Evolutionary conservation across 2,329 filamentous ascomycete species (phyloP).

Genomic region (Xylaria sp.): DNA sequence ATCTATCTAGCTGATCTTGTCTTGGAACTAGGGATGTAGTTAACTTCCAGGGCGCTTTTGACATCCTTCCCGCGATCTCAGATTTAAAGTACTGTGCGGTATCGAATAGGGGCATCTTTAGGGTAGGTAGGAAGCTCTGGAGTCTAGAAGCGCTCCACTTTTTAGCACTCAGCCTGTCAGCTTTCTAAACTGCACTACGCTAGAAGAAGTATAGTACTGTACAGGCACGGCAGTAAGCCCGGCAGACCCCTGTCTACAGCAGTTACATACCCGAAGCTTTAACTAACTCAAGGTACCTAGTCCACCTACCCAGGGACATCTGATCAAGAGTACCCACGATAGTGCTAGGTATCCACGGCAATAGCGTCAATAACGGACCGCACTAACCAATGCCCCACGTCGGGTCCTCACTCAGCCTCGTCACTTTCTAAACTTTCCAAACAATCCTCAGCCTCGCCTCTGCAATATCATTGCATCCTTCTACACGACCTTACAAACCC

Average conservation of each 20-base stretch:
- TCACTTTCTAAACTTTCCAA: constrained; percentile 34
- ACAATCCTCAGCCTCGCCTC: constrained; percentile 39
- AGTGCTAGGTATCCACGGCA: background rate
- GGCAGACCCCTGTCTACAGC: background rate
- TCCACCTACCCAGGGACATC: background rate
- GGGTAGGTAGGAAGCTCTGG: constrained; percentile 18
- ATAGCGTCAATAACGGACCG: background rate
- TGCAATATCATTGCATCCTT: constrained; percentile 5
- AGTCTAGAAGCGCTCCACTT: background rate
- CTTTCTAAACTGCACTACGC: background rate
- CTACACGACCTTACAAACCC: constrained; percentile 12
- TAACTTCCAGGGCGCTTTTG: background rate
- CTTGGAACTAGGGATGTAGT: too few relatives aligned
- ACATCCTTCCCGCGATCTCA: background rate
- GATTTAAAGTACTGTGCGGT: background rate
- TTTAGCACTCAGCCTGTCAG: background rate
- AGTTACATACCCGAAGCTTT: background rate
- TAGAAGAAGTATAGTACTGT: background rate
- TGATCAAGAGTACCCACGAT: too few relatives aligned
- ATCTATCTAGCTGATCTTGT: background rate
- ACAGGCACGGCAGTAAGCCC: background rate
- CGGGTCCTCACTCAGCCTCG: constrained; percentile 35
- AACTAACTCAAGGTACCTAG: background rate
- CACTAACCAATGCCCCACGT: constrained; percentile 27
- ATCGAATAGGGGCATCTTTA: constrained; percentile 24